Evolutionary conservation across 2,329 filamentous ascomycete genomes (phyloP).

Genomic region (Lasiodiplodia citricola): DNA sequence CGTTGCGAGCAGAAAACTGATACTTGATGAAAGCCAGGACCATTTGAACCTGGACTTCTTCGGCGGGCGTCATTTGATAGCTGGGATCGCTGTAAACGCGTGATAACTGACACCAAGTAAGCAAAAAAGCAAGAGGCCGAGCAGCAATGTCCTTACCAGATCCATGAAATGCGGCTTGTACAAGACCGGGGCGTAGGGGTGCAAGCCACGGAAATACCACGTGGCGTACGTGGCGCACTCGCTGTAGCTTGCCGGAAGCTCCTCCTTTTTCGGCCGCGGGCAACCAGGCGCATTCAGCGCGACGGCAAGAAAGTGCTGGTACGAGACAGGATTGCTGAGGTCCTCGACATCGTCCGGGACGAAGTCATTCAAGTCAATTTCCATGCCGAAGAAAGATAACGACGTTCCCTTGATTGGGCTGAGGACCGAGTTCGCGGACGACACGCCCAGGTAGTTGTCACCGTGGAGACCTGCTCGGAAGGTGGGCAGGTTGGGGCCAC

Average conservation of each 20-base stretch:
- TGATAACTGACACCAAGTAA: slow-evolving; percentile 20
- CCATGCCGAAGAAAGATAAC: slow-evolving; percentile 78
- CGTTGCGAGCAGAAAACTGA: slow-evolving; percentile 75
- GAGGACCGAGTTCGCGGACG: slow-evolving; percentile 66
- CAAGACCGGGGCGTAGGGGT: slow-evolving; percentile 75
- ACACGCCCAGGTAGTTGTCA: slow-evolving; percentile 71
- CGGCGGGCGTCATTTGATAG: slow-evolving; percentile 66
- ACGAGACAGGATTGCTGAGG: slow-evolving; percentile 65
- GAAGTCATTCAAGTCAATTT: slow-evolving; percentile 78
- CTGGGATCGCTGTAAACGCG: slow-evolving; percentile 72
- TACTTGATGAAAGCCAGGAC: slow-evolving; percentile 79
- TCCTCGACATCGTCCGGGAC: slow-evolving; percentile 70
- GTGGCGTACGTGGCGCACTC: slow-evolving; percentile 60
- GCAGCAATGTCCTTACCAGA: slow-evolving; percentile 57
- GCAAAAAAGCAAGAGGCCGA: not conserved
- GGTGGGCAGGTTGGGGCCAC: slow-evolving; percentile 45
- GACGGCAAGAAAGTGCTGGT: slow-evolving; percentile 71
- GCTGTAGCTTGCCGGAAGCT: slow-evolving; percentile 24
- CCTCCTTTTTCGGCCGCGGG: slow-evolving; percentile 21
- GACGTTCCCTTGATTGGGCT: slow-evolving; percentile 78
- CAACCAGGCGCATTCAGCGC: slow-evolving; percentile 53
- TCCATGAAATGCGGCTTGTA: slow-evolving; percentile 75
- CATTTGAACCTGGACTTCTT: slow-evolving; percentile 77
- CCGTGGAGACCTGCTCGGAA: slow-evolving; percentile 56
- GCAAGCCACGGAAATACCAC: slow-evolving; percentile 76